Conservation (phyloP, 2,329 filamentous ascomycete genomes). For the Stachybotrys elegans region DNA sequence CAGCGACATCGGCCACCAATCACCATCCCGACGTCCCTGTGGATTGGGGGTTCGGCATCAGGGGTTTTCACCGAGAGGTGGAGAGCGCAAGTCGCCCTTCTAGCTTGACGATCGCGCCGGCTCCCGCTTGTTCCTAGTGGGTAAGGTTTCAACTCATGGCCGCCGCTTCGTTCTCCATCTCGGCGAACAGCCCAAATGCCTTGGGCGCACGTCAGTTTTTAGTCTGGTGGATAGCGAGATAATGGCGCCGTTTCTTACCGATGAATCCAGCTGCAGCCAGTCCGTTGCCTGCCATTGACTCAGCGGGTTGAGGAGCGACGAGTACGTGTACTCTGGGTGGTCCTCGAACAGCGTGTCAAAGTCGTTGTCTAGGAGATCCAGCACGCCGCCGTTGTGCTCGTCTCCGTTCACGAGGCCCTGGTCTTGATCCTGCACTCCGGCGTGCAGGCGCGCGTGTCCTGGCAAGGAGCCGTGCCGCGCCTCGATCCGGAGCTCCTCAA, state of each 20-base stretch:
- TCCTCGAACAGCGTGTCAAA: background rate
- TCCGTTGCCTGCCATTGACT: conserved; percentile 2
- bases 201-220: background rate
- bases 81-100: too few species aligned
- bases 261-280: conserved; percentile 2
- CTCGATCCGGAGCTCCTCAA: conserved; percentile 5
- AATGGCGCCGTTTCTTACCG: background rate
- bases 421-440: background rate
- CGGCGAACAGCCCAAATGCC: background rate
- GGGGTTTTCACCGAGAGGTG: too few species aligned
- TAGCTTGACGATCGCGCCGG: too few species aligned
- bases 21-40: too few species aligned
- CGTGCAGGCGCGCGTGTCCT: too few species aligned
- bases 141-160: too few species aligned
- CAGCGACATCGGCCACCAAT: too few species aligned
- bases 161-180: too few species aligned
- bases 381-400: too few species aligned
- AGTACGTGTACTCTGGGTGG: background rate
- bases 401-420: too few species aligned
- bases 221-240: background rate
- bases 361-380: background rate
- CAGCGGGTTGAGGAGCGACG: background rate
- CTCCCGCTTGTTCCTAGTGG: too few species aligned
- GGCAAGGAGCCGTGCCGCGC: background rate
- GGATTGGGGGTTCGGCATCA: too few species aligned